Base-by-base conservation (phyloP, 345 rosid genomes). In the Anacardium occidentale region DNA sequence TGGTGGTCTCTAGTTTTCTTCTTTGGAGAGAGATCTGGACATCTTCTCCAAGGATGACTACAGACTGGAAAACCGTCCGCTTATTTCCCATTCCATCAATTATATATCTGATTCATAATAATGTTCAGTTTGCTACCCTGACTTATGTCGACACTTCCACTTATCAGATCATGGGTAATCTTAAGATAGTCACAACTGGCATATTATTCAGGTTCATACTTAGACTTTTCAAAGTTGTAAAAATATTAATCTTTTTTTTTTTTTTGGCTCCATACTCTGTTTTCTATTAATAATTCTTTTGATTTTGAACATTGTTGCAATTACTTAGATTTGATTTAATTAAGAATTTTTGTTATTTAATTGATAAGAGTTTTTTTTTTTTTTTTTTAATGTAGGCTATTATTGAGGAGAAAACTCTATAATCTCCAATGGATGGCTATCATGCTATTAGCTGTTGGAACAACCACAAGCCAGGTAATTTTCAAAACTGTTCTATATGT, bases 161-260 rank as follows among this genome's bases (percentile, higher is more conserved):
- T 1, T 90, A 96, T 79, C 98, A 96, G 85, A 96, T 96, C 42
- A 91, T 96, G 98, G 98, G 99, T 6, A 96, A 96, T 84, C 77
- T 96, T 76, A 96, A 96, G 97, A 91, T 96, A 79, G 94, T 96
- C 26, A 88, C 98, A 51, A 93, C 99, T 47, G 98, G 87, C 48
- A 79, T 95, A 64, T 78, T 95, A 17, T 95, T 92, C 81, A 95
- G 99, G 99, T 95, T 37, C 21, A 2, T 61, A 21, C 42, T 6
- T 55, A 21, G n/a, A n/a, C 45, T 66, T 67, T n/a, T 52, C 64
- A 11, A 22, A 67, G 22, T 56, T 15, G 58, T 40, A 54, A 40
- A 44, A 22, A 44, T 22, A 14, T 18, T 3, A 15, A 20, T 29
- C 32, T 1, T 69, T n/a, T 22, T 7, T 24, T 47, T 44, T 42